Evolutionary conservation across 768 basidiomycete species (phyloP), one percentile per base, ranked within the genome.

Genomic region (Clavaria fumosa): DNA sequence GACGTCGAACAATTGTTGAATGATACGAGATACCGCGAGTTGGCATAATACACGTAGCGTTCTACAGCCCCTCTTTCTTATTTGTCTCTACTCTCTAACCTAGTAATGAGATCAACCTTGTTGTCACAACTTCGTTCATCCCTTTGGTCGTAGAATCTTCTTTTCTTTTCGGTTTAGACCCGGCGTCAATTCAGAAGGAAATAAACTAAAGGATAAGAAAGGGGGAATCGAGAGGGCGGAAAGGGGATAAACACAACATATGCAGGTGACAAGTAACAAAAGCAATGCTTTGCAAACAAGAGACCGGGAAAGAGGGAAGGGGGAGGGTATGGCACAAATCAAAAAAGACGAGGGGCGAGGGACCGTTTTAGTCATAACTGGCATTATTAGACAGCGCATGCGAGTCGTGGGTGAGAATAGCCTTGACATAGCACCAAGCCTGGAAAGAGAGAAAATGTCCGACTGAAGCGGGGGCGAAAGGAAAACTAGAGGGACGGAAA

Each of bases 1-100:
- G 77, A 70, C 40, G 52, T 79, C 18, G 53, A 55, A 34, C 55
- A 54, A 14, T 57, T 79, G n/a, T n/a, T n/a, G n/a, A n/a, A n/a
- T n/a, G n/a, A n/a, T n/a, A n/a, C n/a, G n/a, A n/a, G n/a, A n/a
- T n/a, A n/a, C n/a, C n/a, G n/a, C n/a, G n/a, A n/a, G n/a, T n/a
- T n/a, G n/a, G n/a, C n/a, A n/a, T n/a, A n/a, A n/a, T n/a, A n/a
- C n/a, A n/a, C n/a, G n/a, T n/a, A n/a, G n/a, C n/a, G n/a, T n/a
- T n/a, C n/a, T n/a, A n/a, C n/a, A n/a, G n/a, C n/a, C n/a, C n/a
- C n/a, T n/a, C n/a, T n/a, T n/a, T n/a, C n/a, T n/a, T n/a, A n/a
- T n/a, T n/a, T n/a, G n/a, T n/a, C n/a, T n/a, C n/a, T n/a, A n/a
- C n/a, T n/a, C n/a, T n/a, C n/a, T n/a, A n/a, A n/a, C n/a, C n/a